These are phyloP conservation scores for Heritiera fomes DNA, from an alignment of 345 rosid species.

Conservation along the genomic window DNA sequence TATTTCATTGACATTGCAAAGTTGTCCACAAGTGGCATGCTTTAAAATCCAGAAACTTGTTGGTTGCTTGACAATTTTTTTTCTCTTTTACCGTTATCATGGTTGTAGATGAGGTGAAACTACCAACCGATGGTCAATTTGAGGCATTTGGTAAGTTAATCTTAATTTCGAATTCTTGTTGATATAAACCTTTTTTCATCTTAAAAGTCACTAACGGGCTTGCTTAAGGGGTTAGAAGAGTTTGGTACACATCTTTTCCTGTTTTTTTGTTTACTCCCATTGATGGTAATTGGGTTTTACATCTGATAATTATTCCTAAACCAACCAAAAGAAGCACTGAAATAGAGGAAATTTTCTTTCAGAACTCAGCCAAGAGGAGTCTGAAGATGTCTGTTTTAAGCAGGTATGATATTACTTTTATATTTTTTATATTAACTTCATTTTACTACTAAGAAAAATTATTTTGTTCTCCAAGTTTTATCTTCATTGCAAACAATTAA, in stretches of 20 bases:
- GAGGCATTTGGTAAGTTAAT: constrained; percentile 72
- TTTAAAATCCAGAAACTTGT: background rate
- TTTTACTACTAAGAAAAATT: background rate
- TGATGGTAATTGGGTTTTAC: background rate
- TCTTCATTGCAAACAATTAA: background rate
- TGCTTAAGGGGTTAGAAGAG: background rate
- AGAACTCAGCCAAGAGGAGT: constrained; percentile 81
- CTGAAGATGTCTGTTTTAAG: constrained; percentile 79
- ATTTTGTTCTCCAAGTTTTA: background rate
- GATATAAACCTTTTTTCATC: background rate
- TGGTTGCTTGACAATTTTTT: constrained; percentile 14
- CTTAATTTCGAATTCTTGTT: background rate
- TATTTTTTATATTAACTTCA: background rate
- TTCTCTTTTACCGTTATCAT: constrained; percentile 8
- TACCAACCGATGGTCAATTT: constrained; percentile 62
- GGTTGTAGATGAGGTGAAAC: constrained; percentile 58
- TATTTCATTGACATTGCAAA: background rate
- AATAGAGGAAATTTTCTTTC: constrained; percentile 22
- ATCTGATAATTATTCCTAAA: background rate
- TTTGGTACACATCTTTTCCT: background rate
- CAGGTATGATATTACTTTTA: constrained; percentile 46
- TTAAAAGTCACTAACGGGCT: background rate
- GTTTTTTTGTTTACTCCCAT: background rate
- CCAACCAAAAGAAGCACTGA: background rate
- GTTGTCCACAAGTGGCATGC: background rate